phyloP scores from a whole-genome alignment of 2,329 filamentous ascomycete genomes.

The Venturia effusa region DNA sequence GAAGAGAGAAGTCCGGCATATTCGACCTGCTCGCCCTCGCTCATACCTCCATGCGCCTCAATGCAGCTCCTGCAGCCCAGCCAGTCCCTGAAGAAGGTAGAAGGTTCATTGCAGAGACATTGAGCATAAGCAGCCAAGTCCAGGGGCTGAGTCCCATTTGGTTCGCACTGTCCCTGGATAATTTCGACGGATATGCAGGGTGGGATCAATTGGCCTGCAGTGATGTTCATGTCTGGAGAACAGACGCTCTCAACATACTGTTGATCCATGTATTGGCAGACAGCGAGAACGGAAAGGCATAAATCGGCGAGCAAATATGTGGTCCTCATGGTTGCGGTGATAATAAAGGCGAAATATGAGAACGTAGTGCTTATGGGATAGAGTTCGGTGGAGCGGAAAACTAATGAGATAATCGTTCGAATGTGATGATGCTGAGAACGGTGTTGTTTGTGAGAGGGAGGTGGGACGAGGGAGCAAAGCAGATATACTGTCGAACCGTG shows the following conservation, averaged over 20 bases:
- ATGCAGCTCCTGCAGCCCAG: no score
- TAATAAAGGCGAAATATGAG: not conserved
- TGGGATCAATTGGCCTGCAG: slow-evolving; percentile 15
- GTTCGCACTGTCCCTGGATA: no score
- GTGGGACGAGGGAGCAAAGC: not conserved
- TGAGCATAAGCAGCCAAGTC: no score
- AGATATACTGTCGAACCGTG: not conserved
- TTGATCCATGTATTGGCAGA: no score
- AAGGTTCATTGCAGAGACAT: no score
- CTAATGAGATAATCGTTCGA: not conserved
- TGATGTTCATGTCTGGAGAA: slow-evolving; percentile 7
- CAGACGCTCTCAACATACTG: slow-evolving; percentile 13
- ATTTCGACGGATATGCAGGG: no score
- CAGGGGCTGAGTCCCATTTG: no score
- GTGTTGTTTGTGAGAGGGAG: not conserved
- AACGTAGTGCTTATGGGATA: not conserved
- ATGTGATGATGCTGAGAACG: not conserved
- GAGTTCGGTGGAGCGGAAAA: not conserved
- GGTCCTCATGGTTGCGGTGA: not conserved
- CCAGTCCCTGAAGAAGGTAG: no score
- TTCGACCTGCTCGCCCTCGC: no score
- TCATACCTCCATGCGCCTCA: no score
- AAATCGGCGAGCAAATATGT: not conserved
- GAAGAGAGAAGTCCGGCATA: no score
- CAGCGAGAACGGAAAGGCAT: not conserved